These are phyloP conservation scores for Phoma sp. DNA, from an alignment of 2,329 filamentous ascomycete species.

Conservation along the genomic window DNA sequence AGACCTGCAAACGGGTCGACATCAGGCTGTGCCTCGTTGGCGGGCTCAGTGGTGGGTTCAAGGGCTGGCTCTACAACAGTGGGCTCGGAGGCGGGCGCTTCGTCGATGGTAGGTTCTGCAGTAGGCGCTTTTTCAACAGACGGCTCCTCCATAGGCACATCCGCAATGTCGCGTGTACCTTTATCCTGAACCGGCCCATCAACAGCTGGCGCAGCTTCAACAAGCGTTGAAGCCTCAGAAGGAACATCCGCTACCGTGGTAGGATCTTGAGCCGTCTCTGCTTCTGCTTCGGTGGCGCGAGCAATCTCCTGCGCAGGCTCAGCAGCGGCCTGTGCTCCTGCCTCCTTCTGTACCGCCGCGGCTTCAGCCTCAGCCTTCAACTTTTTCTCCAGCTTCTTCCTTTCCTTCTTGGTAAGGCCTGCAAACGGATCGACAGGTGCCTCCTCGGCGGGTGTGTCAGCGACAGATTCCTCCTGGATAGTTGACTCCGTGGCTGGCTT, in stretches of 20 bases:
- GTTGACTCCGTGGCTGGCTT: neutral
- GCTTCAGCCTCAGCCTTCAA: conserved; percentile 43
- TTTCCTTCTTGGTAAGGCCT: conserved; percentile 37
- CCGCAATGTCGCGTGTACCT: neutral
- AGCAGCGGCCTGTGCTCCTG: conserved; percentile 9
- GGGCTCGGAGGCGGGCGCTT: too few relatives aligned
- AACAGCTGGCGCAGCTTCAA: too few relatives aligned
- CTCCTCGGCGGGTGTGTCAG: neutral
- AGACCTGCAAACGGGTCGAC: conserved; percentile 39
- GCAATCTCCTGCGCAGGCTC: neutral
- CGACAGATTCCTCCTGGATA: neutral
- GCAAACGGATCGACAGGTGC: conserved; percentile 38
- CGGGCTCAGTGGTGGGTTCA: neutral
- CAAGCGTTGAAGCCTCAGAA: too few relatives aligned
- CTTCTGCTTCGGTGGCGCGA: too few relatives aligned
- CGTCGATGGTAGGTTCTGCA: neutral
- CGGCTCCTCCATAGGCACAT: neutral
- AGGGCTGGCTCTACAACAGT: neutral
- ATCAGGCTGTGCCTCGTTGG: neutral
- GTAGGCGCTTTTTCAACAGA: neutral
- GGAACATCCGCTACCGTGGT: too few relatives aligned
- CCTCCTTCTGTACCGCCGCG: conserved; percentile 12
- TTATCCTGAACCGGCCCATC: neutral
- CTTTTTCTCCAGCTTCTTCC: conserved; percentile 42
- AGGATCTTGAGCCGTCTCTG: too few relatives aligned